Base-by-base conservation (phyloP, 2,329 filamentous ascomycete species). In the Fusarium multiceps region DNA sequence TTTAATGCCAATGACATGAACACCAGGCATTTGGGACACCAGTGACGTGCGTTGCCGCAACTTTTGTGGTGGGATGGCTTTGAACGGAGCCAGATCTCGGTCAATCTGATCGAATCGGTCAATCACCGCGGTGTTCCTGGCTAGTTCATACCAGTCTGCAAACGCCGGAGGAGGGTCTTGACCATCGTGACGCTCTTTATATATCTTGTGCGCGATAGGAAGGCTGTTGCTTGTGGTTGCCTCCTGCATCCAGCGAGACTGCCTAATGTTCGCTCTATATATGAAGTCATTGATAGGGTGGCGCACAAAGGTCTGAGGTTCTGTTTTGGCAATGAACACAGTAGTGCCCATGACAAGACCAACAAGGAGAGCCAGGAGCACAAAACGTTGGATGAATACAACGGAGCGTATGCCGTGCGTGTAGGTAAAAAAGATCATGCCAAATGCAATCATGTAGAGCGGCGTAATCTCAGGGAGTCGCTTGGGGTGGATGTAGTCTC, bases 41-140 rank as follows among this genome's bases (percentile, higher is more conserved):
- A 77, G 77, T 3, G 80, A 76, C 4, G 82, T 86, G 47, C 90
- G 85, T 23, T 88, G 85, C 45, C 92, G 86, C 37, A 97, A 89
- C 8, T 87, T 87, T 21, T 85, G 81, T 5, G 93, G 93, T 20
- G 88, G 81, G 57, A 97, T 75, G 3, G 87, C 89, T 92, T 92
- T 94, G 75, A 97, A 97, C 0, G 93, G 93, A 4, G 89, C 82
- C 4, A 97, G 80, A 66, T 93, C 89, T 57, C 89, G 85, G 71
- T 92, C 89, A 57, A 97, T 93, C 49, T 91, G 92, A 71, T 92
- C 90, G 72, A 93, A 97, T 67, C 92, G 89, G 74, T 97, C 94
- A 57, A 96, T 89, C 54, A 97, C 83, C 55, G 88, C 83, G 1
- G 94, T 91, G n/a, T 86, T 83, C 66, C 86, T 87, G 7, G 93